phyloP scores from a whole-genome alignment of 345 rosid species.

The Gynandropsis gynandra region DNA sequence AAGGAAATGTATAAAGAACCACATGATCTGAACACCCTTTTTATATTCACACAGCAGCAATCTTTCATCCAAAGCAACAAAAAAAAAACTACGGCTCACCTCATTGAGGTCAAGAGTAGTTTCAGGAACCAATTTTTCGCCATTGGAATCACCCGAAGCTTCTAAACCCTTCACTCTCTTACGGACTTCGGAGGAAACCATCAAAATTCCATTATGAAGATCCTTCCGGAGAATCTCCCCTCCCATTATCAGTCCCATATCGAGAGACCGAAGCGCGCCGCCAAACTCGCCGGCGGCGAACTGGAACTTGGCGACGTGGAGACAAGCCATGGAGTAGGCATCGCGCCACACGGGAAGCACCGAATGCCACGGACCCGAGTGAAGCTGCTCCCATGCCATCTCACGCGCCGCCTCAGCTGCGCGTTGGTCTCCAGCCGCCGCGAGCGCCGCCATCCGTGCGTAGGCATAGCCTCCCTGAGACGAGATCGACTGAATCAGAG shows the following conservation, averaged over 20 bases:
- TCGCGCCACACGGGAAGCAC: conserved; percentile 96
- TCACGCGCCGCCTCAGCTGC: conserved; percentile 98
- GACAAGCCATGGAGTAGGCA: conserved; percentile 91
- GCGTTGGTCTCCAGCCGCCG: conserved; percentile 63
- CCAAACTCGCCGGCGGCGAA: conserved; percentile 48
- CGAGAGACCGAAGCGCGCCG: conserved; percentile 76
- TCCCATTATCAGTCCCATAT: conserved; percentile 94
- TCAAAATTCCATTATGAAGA: conserved; percentile 49
- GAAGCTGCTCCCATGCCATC: conserved; percentile 99
- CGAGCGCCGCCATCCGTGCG: conserved; percentile 61
- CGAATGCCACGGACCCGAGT: conserved; percentile 96
- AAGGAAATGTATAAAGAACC: background rate
- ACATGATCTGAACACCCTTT: conserved; percentile 14
- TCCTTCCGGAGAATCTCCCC: conserved; percentile 69
- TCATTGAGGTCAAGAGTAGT: conserved; percentile 44
- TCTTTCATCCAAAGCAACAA: no score
- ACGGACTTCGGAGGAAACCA: conserved; percentile 38
- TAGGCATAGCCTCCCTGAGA: conserved; percentile 83
- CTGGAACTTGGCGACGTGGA: conserved; percentile 60
- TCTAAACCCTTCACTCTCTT: conserved; percentile 21
- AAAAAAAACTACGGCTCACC: conserved; percentile 30
- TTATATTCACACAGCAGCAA: background rate
- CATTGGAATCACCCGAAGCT: conserved; percentile 22
- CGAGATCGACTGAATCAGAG: conserved; percentile 56
- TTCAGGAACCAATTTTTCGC: conserved; percentile 34